Conservation (phyloP, 2,329 filamentous ascomycete species). For the Lachnellula subtilissima region DNA sequence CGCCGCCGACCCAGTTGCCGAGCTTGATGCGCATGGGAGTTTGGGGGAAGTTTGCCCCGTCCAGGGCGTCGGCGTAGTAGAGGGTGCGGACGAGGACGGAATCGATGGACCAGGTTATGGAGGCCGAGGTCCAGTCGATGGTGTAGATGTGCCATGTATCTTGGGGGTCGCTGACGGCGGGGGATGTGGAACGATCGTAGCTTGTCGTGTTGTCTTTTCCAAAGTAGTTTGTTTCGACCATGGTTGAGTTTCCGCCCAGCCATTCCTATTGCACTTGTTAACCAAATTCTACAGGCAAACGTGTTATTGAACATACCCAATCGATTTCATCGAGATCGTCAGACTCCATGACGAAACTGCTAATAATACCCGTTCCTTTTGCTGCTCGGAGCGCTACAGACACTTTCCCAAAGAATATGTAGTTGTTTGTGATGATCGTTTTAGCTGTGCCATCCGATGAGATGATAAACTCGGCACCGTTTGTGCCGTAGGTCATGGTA, state of each 20-base stretch:
- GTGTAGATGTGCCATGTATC: constrained; percentile 63
- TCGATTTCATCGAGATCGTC: constrained; percentile 84
- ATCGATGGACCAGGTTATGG: constrained; percentile 65
- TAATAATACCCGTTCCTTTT: constrained; percentile 68
- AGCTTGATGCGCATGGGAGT: constrained; percentile 67
- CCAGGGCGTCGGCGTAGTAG: constrained; percentile 53
- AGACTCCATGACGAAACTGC: constrained; percentile 74
- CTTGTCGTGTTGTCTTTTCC: constrained; percentile 65
- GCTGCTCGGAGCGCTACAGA: constrained; percentile 74
- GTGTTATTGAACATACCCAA: constrained; percentile 45
- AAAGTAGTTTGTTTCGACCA: constrained; percentile 73
- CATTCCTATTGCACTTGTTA: constrained; percentile 24
- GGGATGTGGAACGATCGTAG: constrained; percentile 63
- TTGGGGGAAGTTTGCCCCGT: constrained; percentile 63
- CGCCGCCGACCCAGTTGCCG: constrained; percentile 61
- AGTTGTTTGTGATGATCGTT: constrained; percentile 71
- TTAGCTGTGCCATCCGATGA: constrained; percentile 65
- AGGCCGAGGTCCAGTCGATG: constrained; percentile 62
- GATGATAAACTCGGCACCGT: constrained; percentile 68
- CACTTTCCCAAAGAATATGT: constrained; percentile 78
- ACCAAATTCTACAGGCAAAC: neutral
- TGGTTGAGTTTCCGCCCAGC: constrained; percentile 44
- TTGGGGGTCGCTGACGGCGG: constrained; percentile 50
- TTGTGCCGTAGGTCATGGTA: constrained; percentile 59
- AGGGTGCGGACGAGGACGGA: constrained; percentile 59